Conservation (phyloP, 2,329 filamentous ascomycete genomes). For the Ilyonectria sp. region DNA sequence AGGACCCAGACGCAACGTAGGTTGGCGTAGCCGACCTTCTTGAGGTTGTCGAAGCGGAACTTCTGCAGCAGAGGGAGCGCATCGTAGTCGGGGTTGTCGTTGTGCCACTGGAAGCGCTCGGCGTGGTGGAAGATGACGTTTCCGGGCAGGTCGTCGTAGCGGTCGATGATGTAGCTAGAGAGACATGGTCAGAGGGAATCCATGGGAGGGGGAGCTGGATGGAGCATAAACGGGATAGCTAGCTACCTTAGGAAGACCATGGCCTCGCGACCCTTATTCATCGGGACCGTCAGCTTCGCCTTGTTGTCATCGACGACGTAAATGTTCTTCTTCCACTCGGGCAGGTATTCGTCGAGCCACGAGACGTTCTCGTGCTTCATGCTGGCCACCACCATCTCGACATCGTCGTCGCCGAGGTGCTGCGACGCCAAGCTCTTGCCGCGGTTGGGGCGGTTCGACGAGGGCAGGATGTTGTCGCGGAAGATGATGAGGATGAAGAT, state of each 20-base stretch:
- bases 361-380: slow-evolving; percentile 53
- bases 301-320: slow-evolving; percentile 68
- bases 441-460: slow-evolving; percentile 33
- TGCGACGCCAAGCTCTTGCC: slow-evolving; percentile 34
- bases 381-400: slow-evolving; percentile 53
- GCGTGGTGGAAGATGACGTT: slow-evolving; percentile 65
- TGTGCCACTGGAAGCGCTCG: slow-evolving; percentile 67
- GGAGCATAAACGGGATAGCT: slow-evolving; percentile 21
- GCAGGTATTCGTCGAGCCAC: slow-evolving; percentile 60
- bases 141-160: slow-evolving; percentile 62
- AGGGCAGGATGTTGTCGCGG: slow-evolving; percentile 42
- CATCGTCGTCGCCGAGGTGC: slow-evolving; percentile 46
- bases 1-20: slow-evolving; percentile 72
- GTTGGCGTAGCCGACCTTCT: slow-evolving; percentile 71
- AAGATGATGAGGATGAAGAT: slow-evolving; percentile 47
- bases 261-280: slow-evolving; percentile 67
- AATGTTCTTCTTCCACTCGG: slow-evolving; percentile 66
- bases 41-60: slow-evolving; percentile 66
- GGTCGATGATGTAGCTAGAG: slow-evolving; percentile 62
- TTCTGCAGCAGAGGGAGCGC: slow-evolving; percentile 65
- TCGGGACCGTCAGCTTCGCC: slow-evolving; percentile 63
- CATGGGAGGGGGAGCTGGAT: too few species aligned
- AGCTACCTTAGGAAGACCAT: slow-evolving; percentile 67
- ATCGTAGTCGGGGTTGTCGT: slow-evolving; percentile 68
- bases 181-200: slow-evolving; percentile 22